A percentile compares a stretch with the other conserved stretches of the same genome.
Conservation (phyloP, 2,329 filamentous ascomycete genomes). For the Talaromyces marneffei region DNA sequence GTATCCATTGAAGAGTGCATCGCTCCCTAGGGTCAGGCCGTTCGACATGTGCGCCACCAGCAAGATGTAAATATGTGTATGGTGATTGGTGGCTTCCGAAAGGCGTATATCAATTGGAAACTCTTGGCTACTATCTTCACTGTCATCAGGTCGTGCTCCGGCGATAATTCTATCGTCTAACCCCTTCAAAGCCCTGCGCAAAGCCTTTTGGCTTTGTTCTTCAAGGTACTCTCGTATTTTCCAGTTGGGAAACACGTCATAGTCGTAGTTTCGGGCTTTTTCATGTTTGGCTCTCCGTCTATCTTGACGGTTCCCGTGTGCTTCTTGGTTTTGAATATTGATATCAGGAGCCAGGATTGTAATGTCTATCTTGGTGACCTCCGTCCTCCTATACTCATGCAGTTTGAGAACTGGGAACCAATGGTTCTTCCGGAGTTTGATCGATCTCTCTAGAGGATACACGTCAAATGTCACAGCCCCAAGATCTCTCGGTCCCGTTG, state of each 20-base stretch:
- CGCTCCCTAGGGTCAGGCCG: conserved; percentile 46
- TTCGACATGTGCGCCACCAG: conserved; percentile 48
- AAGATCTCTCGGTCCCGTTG: conserved; percentile 39
- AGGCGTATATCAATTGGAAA: conserved; percentile 26
- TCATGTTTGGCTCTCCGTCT: neutral
- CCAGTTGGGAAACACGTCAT: neutral
- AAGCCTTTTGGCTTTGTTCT: conserved; percentile 14
- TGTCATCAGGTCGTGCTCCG: neutral
- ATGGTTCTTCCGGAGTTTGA: neutral
- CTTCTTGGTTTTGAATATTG: conserved; percentile 9
- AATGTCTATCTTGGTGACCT: conserved; percentile 32
- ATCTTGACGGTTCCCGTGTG: conserved; percentile 3
- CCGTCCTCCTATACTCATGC: conserved; percentile 23
- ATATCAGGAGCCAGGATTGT: conserved; percentile 36
- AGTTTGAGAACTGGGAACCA: conserved; percentile 32
- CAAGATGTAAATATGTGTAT: conserved; percentile 48
- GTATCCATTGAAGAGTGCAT: conserved; percentile 43
- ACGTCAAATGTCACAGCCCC: conserved; percentile 49
- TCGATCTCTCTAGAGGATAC: conserved; percentile 31
- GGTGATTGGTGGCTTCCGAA: conserved; percentile 41
- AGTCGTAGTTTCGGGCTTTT: neutral
- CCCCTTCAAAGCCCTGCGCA: conserved; percentile 19
- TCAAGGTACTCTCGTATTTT: conserved; percentile 25
- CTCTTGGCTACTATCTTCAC: neutral
- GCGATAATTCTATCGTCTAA: conserved; percentile 13